Percentiles rank a stretch among this genome's conserved stretches.
Conservation (phyloP, 306 rosid genomes). For the Vigna angularis region DNA sequence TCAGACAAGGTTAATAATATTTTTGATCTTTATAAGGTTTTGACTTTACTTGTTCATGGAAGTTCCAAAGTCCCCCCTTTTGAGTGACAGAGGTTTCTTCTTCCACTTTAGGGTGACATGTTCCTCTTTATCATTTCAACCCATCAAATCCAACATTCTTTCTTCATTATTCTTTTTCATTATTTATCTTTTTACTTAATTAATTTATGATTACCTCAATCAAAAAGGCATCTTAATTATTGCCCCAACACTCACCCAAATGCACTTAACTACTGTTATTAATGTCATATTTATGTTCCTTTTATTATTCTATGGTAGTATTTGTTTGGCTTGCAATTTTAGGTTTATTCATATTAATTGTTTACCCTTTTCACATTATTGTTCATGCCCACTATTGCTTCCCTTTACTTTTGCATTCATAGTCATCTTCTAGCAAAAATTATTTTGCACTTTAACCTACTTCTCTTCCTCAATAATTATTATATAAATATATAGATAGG, state of each 20-base stretch:
- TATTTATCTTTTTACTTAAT: background rate
- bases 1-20: background rate
- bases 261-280: conserved; percentile 40
- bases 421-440: conserved; percentile 5
- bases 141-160: conserved; percentile 58
- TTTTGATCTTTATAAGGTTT: conserved; percentile 32
- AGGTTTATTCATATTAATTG: conserved; percentile 39
- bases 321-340: conserved; percentile 8
- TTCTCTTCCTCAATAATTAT: conserved; percentile 38
- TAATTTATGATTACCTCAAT: conserved; percentile 28
- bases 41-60: conserved; percentile 35
- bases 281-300: conserved; percentile 32
- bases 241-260: background rate
- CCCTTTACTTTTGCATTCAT: conserved; percentile 44
- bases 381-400: conserved; percentile 20
- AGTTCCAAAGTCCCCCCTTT: conserved; percentile 24
- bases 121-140: conserved; percentile 41
- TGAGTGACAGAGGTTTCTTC: conserved; percentile 32
- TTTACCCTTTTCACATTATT: conserved; percentile 36
- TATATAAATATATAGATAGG: too few relatives aligned
- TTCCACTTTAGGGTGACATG: conserved; percentile 54
- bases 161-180: conserved; percentile 8
- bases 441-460: conserved; percentile 34
- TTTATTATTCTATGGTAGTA: background rate
- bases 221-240: conserved; percentile 12